phyloP scores from a whole-genome alignment of 192 early-diverging fungal species.

The Entomortierella chlamydospora region DNA sequence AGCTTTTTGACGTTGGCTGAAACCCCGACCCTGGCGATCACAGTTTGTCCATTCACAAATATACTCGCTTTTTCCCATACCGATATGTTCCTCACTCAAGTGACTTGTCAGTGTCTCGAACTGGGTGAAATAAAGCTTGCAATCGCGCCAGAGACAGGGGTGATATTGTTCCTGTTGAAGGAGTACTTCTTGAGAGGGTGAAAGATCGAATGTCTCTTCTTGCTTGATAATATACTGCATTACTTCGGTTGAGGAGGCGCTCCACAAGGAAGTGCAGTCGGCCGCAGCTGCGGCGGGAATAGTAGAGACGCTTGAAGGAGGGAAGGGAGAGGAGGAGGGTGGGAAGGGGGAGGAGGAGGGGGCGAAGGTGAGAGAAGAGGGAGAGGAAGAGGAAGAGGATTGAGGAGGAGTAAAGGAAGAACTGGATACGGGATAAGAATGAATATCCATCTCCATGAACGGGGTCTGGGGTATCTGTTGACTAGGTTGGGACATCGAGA shows the following conservation, averaged over 20 bases:
- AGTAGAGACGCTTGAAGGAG: not conserved
- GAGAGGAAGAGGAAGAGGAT: not conserved
- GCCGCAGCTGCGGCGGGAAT: not conserved
- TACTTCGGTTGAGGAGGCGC: not conserved
- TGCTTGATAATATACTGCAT: slow-evolving; percentile 17
- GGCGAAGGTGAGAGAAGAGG: not conserved
- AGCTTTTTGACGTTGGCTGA: slow-evolving; percentile 65
- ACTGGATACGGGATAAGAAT: not conserved
- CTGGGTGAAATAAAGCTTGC: slow-evolving; percentile 60
- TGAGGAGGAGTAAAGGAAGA: not conserved
- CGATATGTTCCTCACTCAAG: slow-evolving; percentile 70
- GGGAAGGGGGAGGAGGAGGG: not conserved
- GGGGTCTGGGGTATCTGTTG: not conserved
- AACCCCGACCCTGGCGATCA: slow-evolving; percentile 57
- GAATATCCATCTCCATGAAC: not conserved
- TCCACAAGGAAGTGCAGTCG: not conserved
- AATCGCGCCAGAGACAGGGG: slow-evolving; percentile 78
- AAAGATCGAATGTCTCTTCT: slow-evolving; percentile 4
- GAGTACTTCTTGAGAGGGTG: not conserved
- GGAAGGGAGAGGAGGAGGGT: not conserved
- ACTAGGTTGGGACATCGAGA: not conserved
- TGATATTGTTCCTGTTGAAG: slow-evolving; percentile 56
- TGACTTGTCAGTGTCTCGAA: slow-evolving; percentile 73
- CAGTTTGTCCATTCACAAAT: slow-evolving; percentile 61
- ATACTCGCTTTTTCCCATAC: slow-evolving; percentile 66